phyloP scores from a whole-genome alignment of 768 basidiomycete species.

The Russula lepida region DNA sequence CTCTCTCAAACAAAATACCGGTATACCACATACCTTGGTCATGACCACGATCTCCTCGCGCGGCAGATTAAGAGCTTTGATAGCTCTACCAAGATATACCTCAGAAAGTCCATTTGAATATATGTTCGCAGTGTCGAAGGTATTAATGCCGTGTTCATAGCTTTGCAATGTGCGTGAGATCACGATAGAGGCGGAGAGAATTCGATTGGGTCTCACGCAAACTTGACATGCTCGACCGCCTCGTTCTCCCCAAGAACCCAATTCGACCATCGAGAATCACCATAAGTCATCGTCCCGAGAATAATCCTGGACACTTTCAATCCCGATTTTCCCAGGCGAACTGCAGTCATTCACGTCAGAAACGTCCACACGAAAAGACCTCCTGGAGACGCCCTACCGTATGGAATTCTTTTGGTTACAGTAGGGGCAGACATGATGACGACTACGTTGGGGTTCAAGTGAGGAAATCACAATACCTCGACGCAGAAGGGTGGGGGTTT shows the following conservation, averaged over 20 bases:
- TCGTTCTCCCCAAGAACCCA: conserved; percentile 30
- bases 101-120: conserved; percentile 31
- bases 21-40: conserved; percentile 30
- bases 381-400: background rate
- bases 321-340: conserved; percentile 40
- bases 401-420: conserved; percentile 7
- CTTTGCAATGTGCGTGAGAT: conserved; percentile 16
- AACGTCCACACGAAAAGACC: background rate
- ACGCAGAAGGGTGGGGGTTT: background rate
- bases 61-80: conserved; percentile 32
- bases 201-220: conserved; percentile 23
- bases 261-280: conserved; percentile 25
- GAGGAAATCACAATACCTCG: background rate
- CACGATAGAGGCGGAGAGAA: conserved; percentile 4
- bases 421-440: background rate
- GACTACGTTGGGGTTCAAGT: background rate
- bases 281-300: conserved; percentile 58
- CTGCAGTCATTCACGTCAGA: conserved; percentile 2
- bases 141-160: conserved; percentile 56
- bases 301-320: conserved; percentile 59
- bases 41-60: conserved; percentile 37
- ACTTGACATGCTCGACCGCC: conserved; percentile 20
- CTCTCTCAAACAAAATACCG: background rate
- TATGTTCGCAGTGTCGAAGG: conserved; percentile 49
- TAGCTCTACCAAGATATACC: conserved; percentile 33